Conservation (phyloP, 2,329 filamentous ascomycete genomes). For the Aspergillus udagawae region DNA sequence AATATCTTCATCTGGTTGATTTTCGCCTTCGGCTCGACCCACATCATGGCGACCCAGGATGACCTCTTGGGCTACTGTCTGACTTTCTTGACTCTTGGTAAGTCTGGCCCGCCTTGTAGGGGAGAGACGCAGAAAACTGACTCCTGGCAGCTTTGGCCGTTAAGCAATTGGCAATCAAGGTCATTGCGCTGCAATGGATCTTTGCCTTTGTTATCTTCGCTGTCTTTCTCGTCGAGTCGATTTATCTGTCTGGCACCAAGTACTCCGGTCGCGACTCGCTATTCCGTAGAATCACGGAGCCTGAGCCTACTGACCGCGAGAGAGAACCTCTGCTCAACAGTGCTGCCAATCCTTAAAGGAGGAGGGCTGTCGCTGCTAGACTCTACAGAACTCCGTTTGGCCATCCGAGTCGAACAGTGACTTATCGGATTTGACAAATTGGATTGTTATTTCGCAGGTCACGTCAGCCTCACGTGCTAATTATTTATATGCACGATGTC, state of each 20-base stretch:
- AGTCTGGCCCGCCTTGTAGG: conserved; percentile 21
- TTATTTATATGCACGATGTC: neutral
- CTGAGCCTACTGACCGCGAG: conserved; percentile 48
- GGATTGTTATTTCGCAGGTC: neutral
- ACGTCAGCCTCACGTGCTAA: neutral
- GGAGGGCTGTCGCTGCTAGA: neutral
- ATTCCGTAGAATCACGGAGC: conserved; percentile 28
- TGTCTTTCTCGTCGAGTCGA: conserved; percentile 65
- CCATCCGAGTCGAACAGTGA: neutral
- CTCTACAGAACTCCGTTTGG: neutral
- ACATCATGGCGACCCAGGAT: conserved; percentile 69
- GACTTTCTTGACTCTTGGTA: conserved; percentile 67
- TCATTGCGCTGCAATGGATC: conserved; percentile 84
- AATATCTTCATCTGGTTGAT: conserved; percentile 88
- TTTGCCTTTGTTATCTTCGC: conserved; percentile 83
- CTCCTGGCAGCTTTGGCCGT: conserved; percentile 60
- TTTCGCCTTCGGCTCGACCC: conserved; percentile 70
- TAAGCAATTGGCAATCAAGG: conserved; percentile 67
- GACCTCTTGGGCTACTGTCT: conserved; percentile 76
- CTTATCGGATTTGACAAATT: neutral
- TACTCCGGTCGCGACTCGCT: conserved; percentile 34
- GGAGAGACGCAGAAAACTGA: neutral
- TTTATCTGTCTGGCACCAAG: conserved; percentile 40
- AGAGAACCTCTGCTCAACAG: conserved; percentile 51
- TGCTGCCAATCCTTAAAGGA: neutral